These are phyloP conservation scores for Eutypella sp. DNA, from an alignment of 2,329 filamentous ascomycete species.

Conservation along the genomic window DNA sequence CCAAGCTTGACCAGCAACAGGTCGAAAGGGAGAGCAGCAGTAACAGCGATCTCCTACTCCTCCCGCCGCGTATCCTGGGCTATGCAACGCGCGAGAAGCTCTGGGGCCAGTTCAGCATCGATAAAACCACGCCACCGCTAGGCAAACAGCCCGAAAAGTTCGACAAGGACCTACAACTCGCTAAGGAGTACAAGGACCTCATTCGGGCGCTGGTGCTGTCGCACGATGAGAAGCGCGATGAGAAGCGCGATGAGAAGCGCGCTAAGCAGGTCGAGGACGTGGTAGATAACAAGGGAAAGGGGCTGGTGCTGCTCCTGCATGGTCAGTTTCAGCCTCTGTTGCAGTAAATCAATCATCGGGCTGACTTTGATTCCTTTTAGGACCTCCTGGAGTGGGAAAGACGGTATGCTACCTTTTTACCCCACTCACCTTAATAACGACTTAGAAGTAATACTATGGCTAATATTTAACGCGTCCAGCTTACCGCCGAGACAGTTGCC, in stretches of 20 bases:
- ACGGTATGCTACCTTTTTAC: conserved; percentile 1
- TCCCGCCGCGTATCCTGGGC: conserved; percentile 5
- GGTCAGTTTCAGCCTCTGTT: too few species aligned
- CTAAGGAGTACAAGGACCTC: conserved; percentile 6
- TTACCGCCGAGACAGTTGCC: conserved; percentile 10
- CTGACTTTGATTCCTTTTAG: neutral
- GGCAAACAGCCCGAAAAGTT: conserved; percentile 1
- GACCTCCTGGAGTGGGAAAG: conserved; percentile 9
- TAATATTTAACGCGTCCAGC: neutral
- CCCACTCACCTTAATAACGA: neutral
- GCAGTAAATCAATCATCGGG: too few species aligned
- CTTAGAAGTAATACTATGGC: neutral
- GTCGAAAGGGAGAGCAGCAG: neutral
- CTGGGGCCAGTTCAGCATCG: conserved; percentile 8
- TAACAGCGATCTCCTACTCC: conserved; percentile 1
- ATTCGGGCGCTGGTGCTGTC: conserved; percentile 4
- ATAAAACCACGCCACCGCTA: neutral
- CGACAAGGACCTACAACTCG: conserved; percentile 2
- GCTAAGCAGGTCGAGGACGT: conserved; percentile 5
- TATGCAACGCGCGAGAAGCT: conserved; percentile 7
- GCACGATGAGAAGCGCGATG: conserved; percentile 6
- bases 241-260: too few species aligned
- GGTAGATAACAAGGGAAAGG: conserved; percentile 9
- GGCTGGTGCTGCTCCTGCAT: conserved; percentile 7
- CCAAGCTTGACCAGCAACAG: neutral